Evolutionary conservation across 257 asterid genomes (phyloP), one percentile per base, ranked within the genome.

Genomic region (Capsicum baccatum): DNA sequence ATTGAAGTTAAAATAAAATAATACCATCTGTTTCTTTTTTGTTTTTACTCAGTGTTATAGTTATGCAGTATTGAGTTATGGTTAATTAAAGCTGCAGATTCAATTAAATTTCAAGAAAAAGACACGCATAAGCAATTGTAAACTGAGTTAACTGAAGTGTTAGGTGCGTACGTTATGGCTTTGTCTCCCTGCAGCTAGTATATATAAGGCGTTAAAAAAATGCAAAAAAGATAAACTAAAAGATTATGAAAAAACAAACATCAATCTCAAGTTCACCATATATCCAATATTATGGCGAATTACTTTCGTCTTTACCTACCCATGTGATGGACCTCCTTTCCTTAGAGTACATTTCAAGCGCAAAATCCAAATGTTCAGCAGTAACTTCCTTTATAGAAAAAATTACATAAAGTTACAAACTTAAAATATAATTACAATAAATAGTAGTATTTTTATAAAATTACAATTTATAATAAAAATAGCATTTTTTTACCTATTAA

Each of bases 221-320:
- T 74, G 73, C 83, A 80, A 80, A 80, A 4, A 19, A 81, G 47
- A 26, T 64, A 60, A 44, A 81, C 39, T 48, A 58, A 42, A 39
- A 81, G 70, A 59, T 10, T 42, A 21, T 13, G 58, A 15, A 69
- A 69, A 47, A 39, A 60, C 54, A 42, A 35, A 80, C 78, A 59
- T 74, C 64, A 80, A 83, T 82, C 62, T 55, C 79, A 82, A 76
- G 64, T 21, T 82, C 63, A 42, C 83, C 19, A 60, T 26, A 26
- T 26, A 26, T 39, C 56, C 19, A 70, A 69, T 39, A 26, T 67
- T 37, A 48, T 55, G 64, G 57, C 78, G 33, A 63, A 37, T 66
- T 85, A 76, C 47, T 60, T 85, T 82, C 69, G 57, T 39, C 59
- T 82, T 16, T 15, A 33, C 33, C 88, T 58, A 71, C 79, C 79